Evolutionary conservation across 805 yeast species (phyloP).

Genomic region (Torulaspora franciscae): DNA sequence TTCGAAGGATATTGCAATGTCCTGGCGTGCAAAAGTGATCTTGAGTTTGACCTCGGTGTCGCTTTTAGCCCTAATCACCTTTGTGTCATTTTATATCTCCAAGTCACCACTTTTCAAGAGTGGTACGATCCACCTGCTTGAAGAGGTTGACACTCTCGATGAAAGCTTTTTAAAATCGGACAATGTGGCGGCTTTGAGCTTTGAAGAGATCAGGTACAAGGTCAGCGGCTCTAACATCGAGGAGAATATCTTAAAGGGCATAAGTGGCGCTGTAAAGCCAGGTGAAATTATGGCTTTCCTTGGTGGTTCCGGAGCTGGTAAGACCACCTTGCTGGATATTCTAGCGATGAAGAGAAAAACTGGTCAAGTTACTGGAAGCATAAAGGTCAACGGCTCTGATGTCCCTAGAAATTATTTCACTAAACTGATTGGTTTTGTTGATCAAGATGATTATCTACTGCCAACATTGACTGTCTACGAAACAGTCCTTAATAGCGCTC

Average conservation of each 20-base stretch:
- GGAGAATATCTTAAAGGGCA: slow-evolving; percentile 49
- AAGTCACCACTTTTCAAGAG: slow-evolving; percentile 55
- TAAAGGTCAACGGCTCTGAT: slow-evolving; percentile 65
- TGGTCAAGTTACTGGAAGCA: slow-evolving; percentile 62
- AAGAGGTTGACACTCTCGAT: slow-evolving; percentile 18
- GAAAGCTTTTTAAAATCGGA: slow-evolving; percentile 47
- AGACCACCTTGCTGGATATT: slow-evolving; percentile 87
- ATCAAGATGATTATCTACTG: slow-evolving; percentile 85
- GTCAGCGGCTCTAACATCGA: slow-evolving; percentile 15
- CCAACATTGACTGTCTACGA: slow-evolving; percentile 95
- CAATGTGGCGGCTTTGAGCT: slow-evolving; percentile 67
- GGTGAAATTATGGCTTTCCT: slow-evolving; percentile 90
- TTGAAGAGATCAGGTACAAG: slow-evolving; percentile 62
- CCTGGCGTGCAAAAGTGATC: slow-evolving; percentile 41
- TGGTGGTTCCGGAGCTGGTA: slow-evolving; percentile 99
- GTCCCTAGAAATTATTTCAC: slow-evolving; percentile 43
- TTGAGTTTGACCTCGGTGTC: slow-evolving; percentile 39
- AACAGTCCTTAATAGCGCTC: slow-evolving; percentile 87
- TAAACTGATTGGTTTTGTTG: slow-evolving; percentile 85
- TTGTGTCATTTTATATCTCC: slow-evolving; percentile 45
- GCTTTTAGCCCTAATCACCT: slow-evolving; percentile 30
- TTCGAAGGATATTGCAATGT: slow-evolving; percentile 29
- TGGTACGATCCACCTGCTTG: slow-evolving; percentile 25
- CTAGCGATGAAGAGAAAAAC: slow-evolving; percentile 82
- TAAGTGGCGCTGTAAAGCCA: slow-evolving; percentile 76